A percentile compares a stretch with the other conserved stretches of the same genome.
phyloP scores from a whole-genome alignment of 2,329 filamentous ascomycete genomes.

The Aureobasidium sp. region DNA sequence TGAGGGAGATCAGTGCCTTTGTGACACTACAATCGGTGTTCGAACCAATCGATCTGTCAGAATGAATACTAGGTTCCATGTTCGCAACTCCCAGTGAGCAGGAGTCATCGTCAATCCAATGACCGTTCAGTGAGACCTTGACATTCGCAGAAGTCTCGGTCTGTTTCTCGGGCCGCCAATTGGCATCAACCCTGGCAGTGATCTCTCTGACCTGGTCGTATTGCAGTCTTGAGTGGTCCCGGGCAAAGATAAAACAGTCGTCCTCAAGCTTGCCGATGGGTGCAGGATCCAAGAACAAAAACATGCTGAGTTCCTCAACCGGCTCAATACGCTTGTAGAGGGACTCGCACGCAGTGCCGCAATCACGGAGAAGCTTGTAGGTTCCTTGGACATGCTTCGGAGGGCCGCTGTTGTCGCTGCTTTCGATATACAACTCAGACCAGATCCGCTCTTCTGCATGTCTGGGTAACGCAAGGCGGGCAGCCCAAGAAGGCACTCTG shows the following conservation, averaged over 20 bases:
- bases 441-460: constrained; percentile 38
- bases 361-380: constrained; percentile 46
- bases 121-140: neutral
- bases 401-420: neutral
- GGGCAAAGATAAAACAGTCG: constrained; percentile 52
- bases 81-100: neutral
- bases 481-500: constrained; percentile 29
- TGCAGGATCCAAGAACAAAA: constrained; percentile 51
- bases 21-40: neutral
- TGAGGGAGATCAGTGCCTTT: neutral
- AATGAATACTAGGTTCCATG: neutral
- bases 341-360: constrained; percentile 48
- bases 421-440: constrained; percentile 34
- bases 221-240: constrained; percentile 37
- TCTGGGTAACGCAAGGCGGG: constrained; percentile 29
- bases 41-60: neutral
- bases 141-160: no score
- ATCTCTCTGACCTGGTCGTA: constrained; percentile 39
- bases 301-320: constrained; percentile 31
- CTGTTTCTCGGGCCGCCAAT: constrained; percentile 34
- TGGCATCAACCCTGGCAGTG: constrained; percentile 39
- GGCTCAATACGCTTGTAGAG: constrained; percentile 41
- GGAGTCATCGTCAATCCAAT: neutral
- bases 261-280: constrained; percentile 37
- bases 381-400: constrained; percentile 35